Percentiles rank a stretch among this genome's conserved stretches.
These are phyloP conservation scores for Rhodotorula mucilaginosa DNA, from an alignment of 1,284 basidiomycete genomes.

Conservation along the genomic window DNA sequence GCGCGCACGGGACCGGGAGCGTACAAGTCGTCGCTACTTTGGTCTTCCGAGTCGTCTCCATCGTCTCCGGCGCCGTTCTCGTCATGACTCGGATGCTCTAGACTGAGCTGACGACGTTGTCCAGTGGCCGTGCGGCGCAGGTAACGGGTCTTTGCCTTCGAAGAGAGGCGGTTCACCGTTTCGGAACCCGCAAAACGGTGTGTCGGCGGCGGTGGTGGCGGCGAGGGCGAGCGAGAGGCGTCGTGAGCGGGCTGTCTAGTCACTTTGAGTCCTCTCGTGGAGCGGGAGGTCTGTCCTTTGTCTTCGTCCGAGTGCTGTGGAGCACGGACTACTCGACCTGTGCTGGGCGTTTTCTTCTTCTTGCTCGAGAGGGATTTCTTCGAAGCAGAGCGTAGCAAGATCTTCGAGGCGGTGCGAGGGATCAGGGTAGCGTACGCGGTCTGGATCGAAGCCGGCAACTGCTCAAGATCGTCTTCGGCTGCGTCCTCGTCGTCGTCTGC, in stretches of 20 bases:
- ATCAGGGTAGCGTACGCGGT: background rate
- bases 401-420: conserved; percentile 1
- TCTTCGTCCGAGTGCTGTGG: too few species aligned
- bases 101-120: background rate
- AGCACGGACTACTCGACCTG: background rate
- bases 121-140: background rate
- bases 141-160: background rate
- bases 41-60: background rate
- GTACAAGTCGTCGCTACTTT: background rate
- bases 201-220: background rate
- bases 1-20: background rate
- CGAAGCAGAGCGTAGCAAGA: background rate
- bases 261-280: too few species aligned
- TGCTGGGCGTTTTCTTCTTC: background rate
- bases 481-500: background rate
- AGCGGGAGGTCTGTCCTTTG: too few species aligned
- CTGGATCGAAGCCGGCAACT: background rate
- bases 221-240: too few species aligned
- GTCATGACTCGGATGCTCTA: background rate
- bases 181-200: background rate
- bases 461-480: background rate
- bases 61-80: background rate
- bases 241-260: too few species aligned
- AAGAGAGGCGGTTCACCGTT: background rate
- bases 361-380: background rate